A percentile compares a stretch with the other conserved stretches of the same genome.
phyloP scores from a whole-genome alignment of 75 land plant genomes.

The Ceratopteris richardii region DNA sequence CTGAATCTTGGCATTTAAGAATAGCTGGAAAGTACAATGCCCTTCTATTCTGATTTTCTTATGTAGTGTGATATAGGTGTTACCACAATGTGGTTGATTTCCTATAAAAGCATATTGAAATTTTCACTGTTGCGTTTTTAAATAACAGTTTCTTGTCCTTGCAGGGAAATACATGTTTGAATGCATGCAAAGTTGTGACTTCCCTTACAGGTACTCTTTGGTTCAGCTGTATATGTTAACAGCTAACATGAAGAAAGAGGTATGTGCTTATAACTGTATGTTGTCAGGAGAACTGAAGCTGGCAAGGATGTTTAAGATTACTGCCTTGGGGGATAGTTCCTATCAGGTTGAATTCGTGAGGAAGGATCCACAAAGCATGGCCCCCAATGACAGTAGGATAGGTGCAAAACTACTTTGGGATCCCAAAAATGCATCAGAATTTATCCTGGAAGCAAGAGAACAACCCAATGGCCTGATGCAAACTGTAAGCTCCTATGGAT shows the following conservation, averaged over 20 bases:
- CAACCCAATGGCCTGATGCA: not conserved
- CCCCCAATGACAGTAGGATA: not conserved
- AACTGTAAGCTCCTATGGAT: not conserved
- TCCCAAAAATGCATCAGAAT: not conserved
- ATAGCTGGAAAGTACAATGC: no score
- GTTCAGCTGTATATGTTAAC: no score
- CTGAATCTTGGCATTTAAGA: no score
- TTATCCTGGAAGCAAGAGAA: constrained; percentile 6
- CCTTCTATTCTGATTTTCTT: no score
- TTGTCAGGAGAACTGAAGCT: constrained; percentile 7
- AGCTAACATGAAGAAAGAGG: no score
- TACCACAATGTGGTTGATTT: no score
- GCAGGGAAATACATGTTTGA: constrained; percentile 9
- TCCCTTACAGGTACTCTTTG: not conserved
- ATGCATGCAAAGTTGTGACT: constrained; percentile 6
- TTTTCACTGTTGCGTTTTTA: no score
- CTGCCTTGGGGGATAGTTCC: constrained; percentile 12
- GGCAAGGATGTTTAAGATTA: constrained; percentile 5
- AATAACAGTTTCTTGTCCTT: no score
- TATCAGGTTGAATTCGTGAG: not conserved
- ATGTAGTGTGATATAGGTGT: no score
- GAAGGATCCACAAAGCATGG: no score
- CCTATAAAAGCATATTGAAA: no score
- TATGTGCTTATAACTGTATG: not conserved
- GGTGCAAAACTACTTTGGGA: constrained; percentile 9